Conservation (phyloP, 345 rosid species). For the Ailanthus altissimus region DNA sequence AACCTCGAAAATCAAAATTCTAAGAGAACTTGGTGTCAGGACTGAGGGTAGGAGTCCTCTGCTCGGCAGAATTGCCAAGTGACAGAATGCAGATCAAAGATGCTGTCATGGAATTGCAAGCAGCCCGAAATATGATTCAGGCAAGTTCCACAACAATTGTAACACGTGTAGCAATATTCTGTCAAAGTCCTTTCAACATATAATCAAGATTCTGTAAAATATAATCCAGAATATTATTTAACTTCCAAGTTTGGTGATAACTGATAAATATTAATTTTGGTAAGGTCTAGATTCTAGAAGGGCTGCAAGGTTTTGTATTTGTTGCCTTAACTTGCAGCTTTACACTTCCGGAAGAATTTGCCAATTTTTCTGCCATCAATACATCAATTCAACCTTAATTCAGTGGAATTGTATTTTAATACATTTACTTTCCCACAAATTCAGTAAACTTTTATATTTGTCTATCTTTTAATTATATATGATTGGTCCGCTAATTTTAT, state of each 20-base stretch:
- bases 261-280: background rate
- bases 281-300: background rate
- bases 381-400: background rate
- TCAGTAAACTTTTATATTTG: too few relatives aligned
- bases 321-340: background rate
- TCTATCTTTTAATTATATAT: background rate
- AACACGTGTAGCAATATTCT: too few relatives aligned
- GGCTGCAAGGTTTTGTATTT: background rate
- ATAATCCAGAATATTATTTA: too few relatives aligned
- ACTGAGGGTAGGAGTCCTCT: slow-evolving; percentile 5
- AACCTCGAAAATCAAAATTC: slow-evolving; percentile 10
- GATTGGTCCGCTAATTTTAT: background rate
- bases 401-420: background rate
- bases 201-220: too few relatives aligned
- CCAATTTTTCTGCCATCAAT: background rate
- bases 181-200: too few relatives aligned
- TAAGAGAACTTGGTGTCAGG: background rate
- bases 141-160: background rate
- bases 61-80: slow-evolving; percentile 21
- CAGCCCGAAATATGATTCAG: background rate
- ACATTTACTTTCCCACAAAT: background rate
- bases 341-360: background rate
- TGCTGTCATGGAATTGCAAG: slow-evolving; percentile 13
- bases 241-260: background rate
- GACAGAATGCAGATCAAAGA: slow-evolving; percentile 23